These are phyloP conservation scores for Aspergillus udagawae DNA, from an alignment of 2,329 filamentous ascomycete genomes.

Conservation along the genomic window DNA sequence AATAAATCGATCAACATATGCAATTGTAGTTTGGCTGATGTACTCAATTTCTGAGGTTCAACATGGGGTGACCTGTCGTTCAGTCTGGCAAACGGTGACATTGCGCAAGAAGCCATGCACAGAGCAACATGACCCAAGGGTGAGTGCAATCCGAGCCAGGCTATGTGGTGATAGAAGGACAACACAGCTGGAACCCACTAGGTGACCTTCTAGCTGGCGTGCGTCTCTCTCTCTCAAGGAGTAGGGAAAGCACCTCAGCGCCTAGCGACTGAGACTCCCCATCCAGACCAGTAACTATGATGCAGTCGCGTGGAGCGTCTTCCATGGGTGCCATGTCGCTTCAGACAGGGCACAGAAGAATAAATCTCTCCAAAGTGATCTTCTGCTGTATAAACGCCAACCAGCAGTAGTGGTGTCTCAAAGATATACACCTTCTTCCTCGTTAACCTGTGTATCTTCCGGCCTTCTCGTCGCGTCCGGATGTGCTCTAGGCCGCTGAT, in stretches of 20 bases:
- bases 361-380: neutral
- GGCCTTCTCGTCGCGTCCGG: conserved; percentile 2
- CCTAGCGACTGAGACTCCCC: neutral
- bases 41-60: neutral
- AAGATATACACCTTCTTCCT: conserved; percentile 29
- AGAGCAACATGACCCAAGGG: neutral
- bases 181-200: too few species aligned
- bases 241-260: too few species aligned
- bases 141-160: too few species aligned
- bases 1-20: neutral
- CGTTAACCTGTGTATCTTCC: conserved; percentile 5
- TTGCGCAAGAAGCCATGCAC: neutral
- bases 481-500: neutral
- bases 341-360: neutral
- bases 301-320: neutral
- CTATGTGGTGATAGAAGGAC: neutral
- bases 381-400: neutral
- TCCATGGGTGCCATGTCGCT: neutral
- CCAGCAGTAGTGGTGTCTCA: conserved; percentile 12
- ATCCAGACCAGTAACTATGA: neutral
- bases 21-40: neutral
- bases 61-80: neutral
- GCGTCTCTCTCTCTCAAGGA: too few species aligned
- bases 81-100: neutral
- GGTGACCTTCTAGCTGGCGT: too few species aligned